These are phyloP conservation scores for Botryotinia narcissicola DNA, from an alignment of 2,329 filamentous ascomycete genomes.

Conservation along the genomic window DNA sequence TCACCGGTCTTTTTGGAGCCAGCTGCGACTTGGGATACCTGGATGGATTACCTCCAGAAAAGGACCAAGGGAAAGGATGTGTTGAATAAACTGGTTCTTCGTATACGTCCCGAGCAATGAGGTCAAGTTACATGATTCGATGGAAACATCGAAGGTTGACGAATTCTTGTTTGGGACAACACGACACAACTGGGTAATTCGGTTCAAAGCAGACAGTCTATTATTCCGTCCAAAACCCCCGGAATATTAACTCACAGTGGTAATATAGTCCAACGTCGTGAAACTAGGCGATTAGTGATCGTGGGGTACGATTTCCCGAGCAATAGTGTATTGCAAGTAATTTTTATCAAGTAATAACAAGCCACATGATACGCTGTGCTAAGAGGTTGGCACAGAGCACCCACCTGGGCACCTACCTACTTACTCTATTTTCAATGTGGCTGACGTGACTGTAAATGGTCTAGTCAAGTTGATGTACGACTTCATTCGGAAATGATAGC, in stretches of 20 bases:
- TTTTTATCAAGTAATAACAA: slow-evolving; percentile 11
- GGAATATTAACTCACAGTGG: not conserved
- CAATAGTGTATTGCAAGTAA: not conserved
- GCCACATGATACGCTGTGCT: slow-evolving; percentile 7
- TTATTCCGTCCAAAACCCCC: not conserved
- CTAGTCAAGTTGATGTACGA: not conserved
- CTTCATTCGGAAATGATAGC: not conserved
- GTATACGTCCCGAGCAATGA: not conserved
- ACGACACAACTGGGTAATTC: not conserved
- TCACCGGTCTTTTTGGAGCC: too few relatives aligned
- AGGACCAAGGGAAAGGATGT: not conserved
- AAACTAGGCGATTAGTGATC: slow-evolving; percentile 6
- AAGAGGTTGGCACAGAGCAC: not conserved
- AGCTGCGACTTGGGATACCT: not conserved
- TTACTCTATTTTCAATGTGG: slow-evolving; percentile 3
- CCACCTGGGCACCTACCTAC: not conserved
- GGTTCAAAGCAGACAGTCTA: not conserved
- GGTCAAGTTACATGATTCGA: not conserved
- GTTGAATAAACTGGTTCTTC: too few relatives aligned
- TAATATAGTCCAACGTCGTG: not conserved
- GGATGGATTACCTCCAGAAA: not conserved
- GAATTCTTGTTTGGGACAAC: not conserved
- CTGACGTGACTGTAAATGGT: not conserved
- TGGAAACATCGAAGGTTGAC: not conserved
- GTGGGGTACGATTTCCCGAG: not conserved